Percentiles rank a stretch among this genome's conserved stretches.
These are phyloP conservation scores for Histomonas meleagridis DNA, from an alignment of 208 protist genomes.

Conservation along the genomic window DNA sequence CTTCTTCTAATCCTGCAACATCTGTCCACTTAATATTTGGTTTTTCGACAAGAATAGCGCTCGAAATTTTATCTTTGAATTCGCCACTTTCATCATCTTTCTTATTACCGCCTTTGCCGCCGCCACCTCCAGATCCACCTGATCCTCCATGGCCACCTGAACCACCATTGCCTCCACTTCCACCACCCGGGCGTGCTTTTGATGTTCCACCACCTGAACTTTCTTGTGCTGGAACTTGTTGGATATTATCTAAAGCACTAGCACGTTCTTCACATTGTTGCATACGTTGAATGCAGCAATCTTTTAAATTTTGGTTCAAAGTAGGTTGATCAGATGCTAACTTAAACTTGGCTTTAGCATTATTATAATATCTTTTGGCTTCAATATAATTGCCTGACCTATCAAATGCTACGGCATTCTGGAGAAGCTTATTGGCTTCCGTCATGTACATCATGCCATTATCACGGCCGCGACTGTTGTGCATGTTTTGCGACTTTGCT, in stretches of 20 bases:
- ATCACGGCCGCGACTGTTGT: too few species aligned
- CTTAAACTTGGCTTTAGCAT: background rate
- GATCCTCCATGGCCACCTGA: background rate
- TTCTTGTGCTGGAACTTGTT: background rate
- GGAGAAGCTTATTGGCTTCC: background rate
- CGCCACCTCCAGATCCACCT: background rate
- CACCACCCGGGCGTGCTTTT: background rate
- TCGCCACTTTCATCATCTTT: background rate
- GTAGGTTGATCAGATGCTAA: background rate
- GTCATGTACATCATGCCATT: too few species aligned
- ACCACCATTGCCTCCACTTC: background rate
- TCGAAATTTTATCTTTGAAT: background rate
- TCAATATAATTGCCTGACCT: background rate
- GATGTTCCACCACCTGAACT: background rate
- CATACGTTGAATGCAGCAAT: background rate
- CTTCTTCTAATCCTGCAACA: constrained; percentile 3
- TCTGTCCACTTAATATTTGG: constrained; percentile 36
- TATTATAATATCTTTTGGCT: background rate
- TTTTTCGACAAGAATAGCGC: constrained; percentile 31
- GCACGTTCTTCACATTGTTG: background rate
- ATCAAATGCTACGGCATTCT: background rate
- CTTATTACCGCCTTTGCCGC: background rate
- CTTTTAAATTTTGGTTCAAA: background rate
- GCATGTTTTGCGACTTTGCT: too few species aligned
- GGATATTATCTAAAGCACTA: background rate